Base-by-base conservation (phyloP, 1,284 basidiomycete species). In the Meripilus lineatus region DNA sequence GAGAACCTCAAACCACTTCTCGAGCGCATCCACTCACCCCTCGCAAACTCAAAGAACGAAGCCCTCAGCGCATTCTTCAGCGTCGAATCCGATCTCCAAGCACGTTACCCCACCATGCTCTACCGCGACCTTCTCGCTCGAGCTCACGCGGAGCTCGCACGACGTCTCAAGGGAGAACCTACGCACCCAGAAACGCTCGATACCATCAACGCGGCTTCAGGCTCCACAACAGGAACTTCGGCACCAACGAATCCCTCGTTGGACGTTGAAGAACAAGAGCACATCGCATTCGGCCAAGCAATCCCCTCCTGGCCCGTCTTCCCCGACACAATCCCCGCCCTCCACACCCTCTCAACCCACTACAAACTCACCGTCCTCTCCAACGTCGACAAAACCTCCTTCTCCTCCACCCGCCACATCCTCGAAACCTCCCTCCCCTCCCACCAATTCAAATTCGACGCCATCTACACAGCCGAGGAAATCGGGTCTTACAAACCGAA, bases 311-410 rank as follows among this genome's bases (percentile, higher is more conserved):
- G 84, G 84, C 65, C 69, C 2, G 67, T 75, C 10, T 89, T 88
- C 63, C 72, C 79, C 0, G 85, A 88, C 59, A 84, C 80, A 5
- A 58, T 69, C 48, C 59, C 65, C 14, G 84, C 84, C 0, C 74
- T 89, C 3, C 68, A 67, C 32, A 62, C 65, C 33, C 74, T 88
- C 42, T 71, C 81, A 25, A 68, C 71, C 47, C 70, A 73, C 54
- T 87, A 77, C 65, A 79, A 79, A 48, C 78, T 88, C 47, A 69
- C 79, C 42, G 81, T 86, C 2, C 69, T 88, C 28, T 86, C 84
- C 49, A 88, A 89, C 61, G 80, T 88, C 53, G 85, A 89, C 53
- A 71, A 73, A 42, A 53, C 57, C 14, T 83, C 81, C 28, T 85
- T 86, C 58, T 64, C 70, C 2, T 65, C 71, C 51, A 86, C 84